Conservation (phyloP, 1,139 yeast genomes). For the Geotrichum reessii region DNA sequence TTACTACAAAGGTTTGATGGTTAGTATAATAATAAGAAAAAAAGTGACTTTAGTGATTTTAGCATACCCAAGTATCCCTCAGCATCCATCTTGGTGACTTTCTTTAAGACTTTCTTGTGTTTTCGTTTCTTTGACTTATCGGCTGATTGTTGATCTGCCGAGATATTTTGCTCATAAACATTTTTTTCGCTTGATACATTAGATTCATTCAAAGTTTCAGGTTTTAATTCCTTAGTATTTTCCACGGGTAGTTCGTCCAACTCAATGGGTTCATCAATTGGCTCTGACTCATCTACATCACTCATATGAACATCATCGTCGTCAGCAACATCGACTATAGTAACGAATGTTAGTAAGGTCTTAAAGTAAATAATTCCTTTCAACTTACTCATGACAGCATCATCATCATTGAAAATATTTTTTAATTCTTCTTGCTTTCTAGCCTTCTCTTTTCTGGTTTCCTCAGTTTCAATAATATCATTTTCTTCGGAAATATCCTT, state of each 20-base stretch:
- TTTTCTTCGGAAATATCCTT: background rate
- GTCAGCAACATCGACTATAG: slow-evolving; percentile 1
- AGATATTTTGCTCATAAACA: background rate
- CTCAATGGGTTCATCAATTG: slow-evolving; percentile 1
- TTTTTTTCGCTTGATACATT: background rate
- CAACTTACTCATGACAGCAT: slow-evolving; percentile 10
- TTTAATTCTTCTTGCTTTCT: slow-evolving; percentile 11
- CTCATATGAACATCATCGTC: slow-evolving; percentile 11
- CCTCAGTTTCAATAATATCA: background rate
- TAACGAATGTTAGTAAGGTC: background rate
- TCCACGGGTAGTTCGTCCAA: slow-evolving; percentile 8
- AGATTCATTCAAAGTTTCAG: background rate
- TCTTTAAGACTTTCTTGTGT: slow-evolving; percentile 14
- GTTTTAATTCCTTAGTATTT: background rate
- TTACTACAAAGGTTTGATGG: slow-evolving; percentile 1
- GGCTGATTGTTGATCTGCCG: background rate
- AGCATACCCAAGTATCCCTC: slow-evolving; percentile 16
- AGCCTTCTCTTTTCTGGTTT: slow-evolving; percentile 3
- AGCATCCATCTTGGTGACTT: slow-evolving; percentile 13
- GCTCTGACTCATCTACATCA: slow-evolving; percentile 8
- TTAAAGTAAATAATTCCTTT: background rate
- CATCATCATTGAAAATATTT: slow-evolving; percentile 18
- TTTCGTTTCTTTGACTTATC: background rate
- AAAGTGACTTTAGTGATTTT: background rate
- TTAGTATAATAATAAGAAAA: background rate